These are phyloP conservation scores for Sphaerulina musiva DNA, from an alignment of 2,329 filamentous ascomycete genomes.

Conservation along the genomic window DNA sequence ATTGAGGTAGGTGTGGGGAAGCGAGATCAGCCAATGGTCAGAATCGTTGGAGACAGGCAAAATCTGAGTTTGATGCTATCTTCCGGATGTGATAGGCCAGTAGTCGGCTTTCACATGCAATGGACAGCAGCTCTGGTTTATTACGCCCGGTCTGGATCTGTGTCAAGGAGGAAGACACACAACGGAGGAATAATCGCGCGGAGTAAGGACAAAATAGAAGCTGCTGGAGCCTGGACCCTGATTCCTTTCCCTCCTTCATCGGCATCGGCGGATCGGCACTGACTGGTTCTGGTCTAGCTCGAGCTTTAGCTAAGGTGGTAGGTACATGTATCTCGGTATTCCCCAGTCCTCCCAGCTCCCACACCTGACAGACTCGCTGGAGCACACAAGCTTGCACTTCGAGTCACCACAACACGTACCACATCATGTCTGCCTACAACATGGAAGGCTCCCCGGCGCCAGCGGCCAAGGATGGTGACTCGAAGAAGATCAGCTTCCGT, in stretches of 20 bases:
- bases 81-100: background rate
- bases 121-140: background rate
- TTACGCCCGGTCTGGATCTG: background rate
- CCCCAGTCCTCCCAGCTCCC: no score
- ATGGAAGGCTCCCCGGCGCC: constrained; percentile 36
- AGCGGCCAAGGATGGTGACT: constrained; percentile 34
- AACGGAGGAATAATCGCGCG: background rate
- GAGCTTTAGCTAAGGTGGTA: no score
- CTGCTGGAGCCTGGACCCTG: background rate
- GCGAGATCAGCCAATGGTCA: constrained; percentile 6
- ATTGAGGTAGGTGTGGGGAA: constrained; percentile 7
- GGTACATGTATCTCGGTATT: no score
- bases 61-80: constrained; percentile 5
- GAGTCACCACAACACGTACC: background rate
- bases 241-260: background rate
- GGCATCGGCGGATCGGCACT: no score
- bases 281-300: no score
- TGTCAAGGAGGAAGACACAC: background rate
- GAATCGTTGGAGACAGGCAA: background rate
- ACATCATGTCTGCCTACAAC: constrained; percentile 24
- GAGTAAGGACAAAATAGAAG: background rate
- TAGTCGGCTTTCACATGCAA: constrained; percentile 2
- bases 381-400: background rate
- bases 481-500: constrained; percentile 82
- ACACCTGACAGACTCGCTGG: no score